Evolutionary conservation across 1,284 basidiomycete genomes (phyloP).

Genomic region (Phylloboletellus chloephorus): DNA sequence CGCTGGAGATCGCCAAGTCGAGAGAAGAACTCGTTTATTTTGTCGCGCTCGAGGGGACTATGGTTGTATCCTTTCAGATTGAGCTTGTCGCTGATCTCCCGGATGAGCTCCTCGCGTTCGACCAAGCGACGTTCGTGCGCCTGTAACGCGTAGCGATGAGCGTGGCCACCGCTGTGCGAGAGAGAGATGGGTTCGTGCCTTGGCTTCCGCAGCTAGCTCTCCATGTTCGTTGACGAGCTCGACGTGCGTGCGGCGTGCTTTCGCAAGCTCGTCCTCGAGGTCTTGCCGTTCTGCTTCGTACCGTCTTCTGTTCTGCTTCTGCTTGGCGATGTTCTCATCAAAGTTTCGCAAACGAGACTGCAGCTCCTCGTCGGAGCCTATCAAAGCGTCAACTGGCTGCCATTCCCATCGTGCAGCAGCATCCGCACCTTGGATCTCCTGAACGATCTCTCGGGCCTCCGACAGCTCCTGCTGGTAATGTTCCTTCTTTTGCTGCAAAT

Average conservation of each 20-base stretch:
- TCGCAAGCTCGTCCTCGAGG: conserved; percentile 55
- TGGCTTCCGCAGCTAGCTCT: conserved; percentile 57
- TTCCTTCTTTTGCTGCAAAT: conserved; percentile 60
- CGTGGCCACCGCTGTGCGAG: neutral
- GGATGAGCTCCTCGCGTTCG: conserved; percentile 72
- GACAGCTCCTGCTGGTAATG: conserved; percentile 51
- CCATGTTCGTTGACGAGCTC: conserved; percentile 57
- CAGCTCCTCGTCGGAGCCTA: conserved; percentile 79
- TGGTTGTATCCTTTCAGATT: conserved; percentile 72
- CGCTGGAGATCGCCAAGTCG: conserved; percentile 56
- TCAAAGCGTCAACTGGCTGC: neutral
- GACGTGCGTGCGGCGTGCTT: conserved; percentile 51
- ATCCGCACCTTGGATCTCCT: conserved; percentile 62
- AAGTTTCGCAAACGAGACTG: conserved; percentile 66
- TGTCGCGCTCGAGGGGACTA: conserved; percentile 58
- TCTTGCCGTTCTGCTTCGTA: conserved; percentile 53
- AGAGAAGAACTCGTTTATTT: conserved; percentile 65
- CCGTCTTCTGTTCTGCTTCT: conserved; percentile 45
- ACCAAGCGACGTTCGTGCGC: conserved; percentile 69
- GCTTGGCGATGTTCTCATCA: conserved; percentile 55
- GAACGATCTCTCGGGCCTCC: conserved; percentile 63
- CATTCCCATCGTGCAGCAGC: conserved; percentile 2
- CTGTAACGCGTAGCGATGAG: conserved; percentile 36
- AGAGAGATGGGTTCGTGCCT: conserved; percentile 36
- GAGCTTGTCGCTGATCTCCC: conserved; percentile 62